Percentiles rank a stretch among this genome's conserved stretches.
phyloP scores from a whole-genome alignment of 495 filamentous ascomycete genomes.

The Trichoderma reesei region DNA sequence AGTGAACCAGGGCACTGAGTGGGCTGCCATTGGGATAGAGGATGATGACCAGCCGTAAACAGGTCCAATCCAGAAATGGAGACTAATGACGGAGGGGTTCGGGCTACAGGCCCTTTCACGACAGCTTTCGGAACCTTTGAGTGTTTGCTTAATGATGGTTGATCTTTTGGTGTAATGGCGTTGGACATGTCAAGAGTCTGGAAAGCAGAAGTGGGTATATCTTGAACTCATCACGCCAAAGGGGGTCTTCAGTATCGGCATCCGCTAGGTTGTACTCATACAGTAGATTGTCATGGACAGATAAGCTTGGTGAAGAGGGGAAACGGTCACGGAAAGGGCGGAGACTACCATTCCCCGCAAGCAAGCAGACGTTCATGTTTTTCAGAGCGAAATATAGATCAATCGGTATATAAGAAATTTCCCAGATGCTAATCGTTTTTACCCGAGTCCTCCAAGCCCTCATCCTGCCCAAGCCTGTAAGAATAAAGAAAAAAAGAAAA shows the following conservation, averaged over 20 bases:
- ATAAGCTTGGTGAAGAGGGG: too few species aligned
- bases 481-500: neutral
- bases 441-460: neutral
- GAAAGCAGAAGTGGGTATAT: neutral
- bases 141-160: neutral
- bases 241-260: neutral
- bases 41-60: constrained; percentile 24
- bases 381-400: neutral
- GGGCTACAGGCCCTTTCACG: neutral
- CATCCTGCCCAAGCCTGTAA: neutral
- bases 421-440: neutral
- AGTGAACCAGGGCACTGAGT: constrained; percentile 58
- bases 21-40: constrained; percentile 35
- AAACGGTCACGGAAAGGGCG: too few species aligned
- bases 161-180: neutral
- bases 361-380: neutral
- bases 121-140: neutral
- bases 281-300: too few species aligned
- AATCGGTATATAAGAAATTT: neutral
- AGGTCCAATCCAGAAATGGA: neutral
- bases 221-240: neutral
- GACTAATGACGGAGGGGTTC: neutral
- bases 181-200: neutral
- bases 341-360: too few species aligned
- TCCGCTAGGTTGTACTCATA: too few species aligned